Evolutionary conservation across 2,329 filamentous ascomycete species (phyloP).

Genomic region (Grosmannia penicillata): DNA sequence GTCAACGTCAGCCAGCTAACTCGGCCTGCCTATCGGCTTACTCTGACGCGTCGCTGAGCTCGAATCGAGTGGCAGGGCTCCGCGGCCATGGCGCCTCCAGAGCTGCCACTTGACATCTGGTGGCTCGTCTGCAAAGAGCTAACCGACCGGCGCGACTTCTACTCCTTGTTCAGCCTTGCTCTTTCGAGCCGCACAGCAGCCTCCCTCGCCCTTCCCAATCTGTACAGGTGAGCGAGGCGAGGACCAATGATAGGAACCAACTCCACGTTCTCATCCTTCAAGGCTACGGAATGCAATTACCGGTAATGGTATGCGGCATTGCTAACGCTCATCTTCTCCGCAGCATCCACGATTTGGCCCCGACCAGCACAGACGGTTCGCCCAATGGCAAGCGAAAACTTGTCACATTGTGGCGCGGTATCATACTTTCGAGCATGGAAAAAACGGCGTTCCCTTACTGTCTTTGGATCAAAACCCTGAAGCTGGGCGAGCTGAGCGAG

Average conservation of each 20-base stretch:
- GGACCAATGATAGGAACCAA: too few relatives aligned
- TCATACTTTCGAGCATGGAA: constrained; percentile 49
- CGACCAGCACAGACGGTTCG: constrained; percentile 25
- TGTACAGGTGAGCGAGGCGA: constrained; percentile 38
- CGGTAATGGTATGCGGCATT: too few relatives aligned
- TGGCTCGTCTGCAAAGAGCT: constrained; percentile 47
- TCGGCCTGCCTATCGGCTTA: too few relatives aligned
- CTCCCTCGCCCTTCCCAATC: constrained; percentile 39
- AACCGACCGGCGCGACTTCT: constrained; percentile 37
- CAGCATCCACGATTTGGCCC: constrained; percentile 32
- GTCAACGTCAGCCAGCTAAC: too few relatives aligned
- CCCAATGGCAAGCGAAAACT: constrained; percentile 30
- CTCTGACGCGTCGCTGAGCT: too few relatives aligned
- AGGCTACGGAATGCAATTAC: too few relatives aligned
- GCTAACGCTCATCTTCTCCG: not conserved
- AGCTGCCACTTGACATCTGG: constrained; percentile 42
- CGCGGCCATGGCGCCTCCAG: not conserved
- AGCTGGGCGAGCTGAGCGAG: constrained; percentile 44
- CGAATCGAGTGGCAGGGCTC: not conserved
- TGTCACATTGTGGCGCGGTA: constrained; percentile 52
- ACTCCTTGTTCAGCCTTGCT: constrained; percentile 44
- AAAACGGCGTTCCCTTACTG: constrained; percentile 54
- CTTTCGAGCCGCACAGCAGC: constrained; percentile 40
- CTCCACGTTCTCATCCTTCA: too few relatives aligned
- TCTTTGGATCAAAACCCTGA: constrained; percentile 48